Conservation (phyloP, 768 basidiomycete genomes). For the Leccinum boreale region DNA sequence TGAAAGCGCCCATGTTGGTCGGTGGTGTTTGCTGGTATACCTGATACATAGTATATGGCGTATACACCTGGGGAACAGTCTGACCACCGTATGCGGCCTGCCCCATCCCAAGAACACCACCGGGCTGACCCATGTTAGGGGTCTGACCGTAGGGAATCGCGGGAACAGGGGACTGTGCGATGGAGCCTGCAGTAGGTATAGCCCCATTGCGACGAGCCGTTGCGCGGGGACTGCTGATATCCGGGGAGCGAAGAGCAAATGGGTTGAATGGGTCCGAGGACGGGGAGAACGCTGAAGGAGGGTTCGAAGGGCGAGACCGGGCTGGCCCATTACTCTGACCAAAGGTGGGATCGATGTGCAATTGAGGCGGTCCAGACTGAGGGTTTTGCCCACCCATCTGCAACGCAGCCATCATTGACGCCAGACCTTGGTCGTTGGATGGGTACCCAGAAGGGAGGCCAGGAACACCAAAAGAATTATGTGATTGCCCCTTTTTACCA, state of each 20-base stretch:
- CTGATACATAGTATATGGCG: constrained; percentile 76
- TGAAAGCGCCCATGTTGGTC: constrained; percentile 74
- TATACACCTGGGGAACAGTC: constrained; percentile 65
- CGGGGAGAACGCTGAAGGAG: constrained; percentile 48
- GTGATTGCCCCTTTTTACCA: constrained; percentile 54
- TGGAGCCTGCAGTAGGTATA: constrained; percentile 30
- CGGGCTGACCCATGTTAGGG: constrained; percentile 54
- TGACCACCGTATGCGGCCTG: constrained; percentile 63
- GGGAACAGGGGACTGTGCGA: constrained; percentile 28
- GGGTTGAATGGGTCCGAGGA: constrained; percentile 56
- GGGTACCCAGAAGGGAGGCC: constrained; percentile 79
- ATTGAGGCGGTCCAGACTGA: constrained; percentile 71
- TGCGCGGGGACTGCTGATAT: constrained; percentile 48
- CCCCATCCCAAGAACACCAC: constrained; percentile 58
- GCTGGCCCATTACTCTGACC: constrained; percentile 40
- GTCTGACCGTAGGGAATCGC: constrained; percentile 59
- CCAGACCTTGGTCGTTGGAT: constrained; percentile 78
- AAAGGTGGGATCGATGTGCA: constrained; percentile 68
- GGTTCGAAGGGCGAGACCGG: constrained; percentile 44
- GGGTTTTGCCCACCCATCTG: constrained; percentile 90
- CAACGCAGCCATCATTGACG: constrained; percentile 90
- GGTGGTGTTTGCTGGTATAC: constrained; percentile 75
- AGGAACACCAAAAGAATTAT: constrained; percentile 62
- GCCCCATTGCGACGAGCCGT: constrained; percentile 45
- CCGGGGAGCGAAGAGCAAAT: constrained; percentile 49